Conservation (phyloP, 306 rosid species). For the Lathyrus sativus region DNA sequence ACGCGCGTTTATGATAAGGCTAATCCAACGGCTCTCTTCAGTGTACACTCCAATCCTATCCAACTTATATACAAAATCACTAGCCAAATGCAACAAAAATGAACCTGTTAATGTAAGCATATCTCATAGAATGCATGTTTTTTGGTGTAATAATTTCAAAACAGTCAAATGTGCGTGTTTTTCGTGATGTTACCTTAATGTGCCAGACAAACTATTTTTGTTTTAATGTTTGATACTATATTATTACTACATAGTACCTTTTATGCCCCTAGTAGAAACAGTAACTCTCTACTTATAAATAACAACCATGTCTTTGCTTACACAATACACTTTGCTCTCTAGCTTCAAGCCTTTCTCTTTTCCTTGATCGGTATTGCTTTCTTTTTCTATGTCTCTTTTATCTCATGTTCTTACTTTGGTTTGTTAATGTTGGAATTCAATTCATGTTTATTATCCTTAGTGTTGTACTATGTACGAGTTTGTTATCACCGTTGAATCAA, state of each 20-base stretch:
- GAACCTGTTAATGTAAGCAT: too few species aligned
- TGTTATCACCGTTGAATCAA: too few species aligned
- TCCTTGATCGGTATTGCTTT: conserved; percentile 39
- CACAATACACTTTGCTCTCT: conserved; percentile 19
- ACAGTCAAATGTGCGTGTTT: too few species aligned
- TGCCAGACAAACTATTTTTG: background rate
- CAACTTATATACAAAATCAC: too few species aligned
- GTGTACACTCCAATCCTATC: too few species aligned
- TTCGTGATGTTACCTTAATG: background rate
- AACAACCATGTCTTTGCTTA: background rate
- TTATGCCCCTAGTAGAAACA: background rate
- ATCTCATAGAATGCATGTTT: too few species aligned
- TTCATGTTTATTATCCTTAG: background rate
- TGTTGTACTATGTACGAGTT: background rate
- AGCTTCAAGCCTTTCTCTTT: conserved; percentile 24
- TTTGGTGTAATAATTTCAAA: too few species aligned
- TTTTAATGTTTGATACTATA: background rate
- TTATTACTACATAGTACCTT: conserved; percentile 3
- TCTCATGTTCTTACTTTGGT: conserved; percentile 23
- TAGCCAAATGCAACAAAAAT: too few species aligned
- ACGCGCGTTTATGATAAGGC: too few species aligned
- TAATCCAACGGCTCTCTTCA: too few species aligned
- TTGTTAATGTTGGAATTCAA: conserved; percentile 1
- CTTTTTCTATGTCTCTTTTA: conserved; percentile 4
- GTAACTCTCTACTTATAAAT: background rate